A percentile compares a stretch with the other conserved stretches of the same genome.
Conservation (phyloP, 2,329 filamentous ascomycete species). For the Aspergillus neotritici region DNA sequence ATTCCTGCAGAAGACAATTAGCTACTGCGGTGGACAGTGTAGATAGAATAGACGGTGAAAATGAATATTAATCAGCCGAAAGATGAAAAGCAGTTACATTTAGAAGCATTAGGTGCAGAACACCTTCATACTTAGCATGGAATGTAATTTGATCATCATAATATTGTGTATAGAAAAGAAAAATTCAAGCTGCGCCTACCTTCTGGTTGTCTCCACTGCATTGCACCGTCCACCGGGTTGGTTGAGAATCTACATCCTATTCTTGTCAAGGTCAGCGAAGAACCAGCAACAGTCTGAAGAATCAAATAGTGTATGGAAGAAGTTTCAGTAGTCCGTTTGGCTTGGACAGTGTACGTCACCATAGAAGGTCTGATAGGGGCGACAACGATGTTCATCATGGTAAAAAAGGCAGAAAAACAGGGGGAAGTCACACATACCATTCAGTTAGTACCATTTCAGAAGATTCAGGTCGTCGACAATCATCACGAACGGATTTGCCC, state of each 20-base stretch:
- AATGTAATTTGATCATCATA: slow-evolving; percentile 54
- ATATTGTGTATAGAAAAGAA: slow-evolving; percentile 17
- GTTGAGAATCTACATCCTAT: slow-evolving; percentile 3
- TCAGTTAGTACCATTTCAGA: slow-evolving; percentile 11
- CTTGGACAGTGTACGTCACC: slow-evolving; percentile 58
- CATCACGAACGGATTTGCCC: slow-evolving; percentile 3
- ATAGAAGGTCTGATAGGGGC: slow-evolving; percentile 57
- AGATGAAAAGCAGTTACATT: slow-evolving; percentile 61
- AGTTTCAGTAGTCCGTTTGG: slow-evolving; percentile 56
- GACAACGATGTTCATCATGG: slow-evolving; percentile 57
- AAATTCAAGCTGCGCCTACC: slow-evolving; percentile 18
- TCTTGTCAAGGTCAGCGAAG: slow-evolving; percentile 25
- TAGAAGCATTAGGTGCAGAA: slow-evolving; percentile 47
- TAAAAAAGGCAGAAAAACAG: slow-evolving; percentile 14
- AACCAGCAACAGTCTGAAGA: slow-evolving; percentile 10
- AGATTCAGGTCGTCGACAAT: slow-evolving; percentile 3
- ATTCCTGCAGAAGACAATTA: slow-evolving; percentile 23
- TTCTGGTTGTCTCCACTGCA: slow-evolving; percentile 8
- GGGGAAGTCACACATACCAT: slow-evolving; percentile 23
- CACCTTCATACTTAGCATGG: slow-evolving; percentile 60
- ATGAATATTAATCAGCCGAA: slow-evolving; percentile 50
- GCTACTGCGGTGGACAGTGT: slow-evolving; percentile 19
- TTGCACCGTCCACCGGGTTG: not conserved
- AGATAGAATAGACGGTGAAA: slow-evolving; percentile 15
- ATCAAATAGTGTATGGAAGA: slow-evolving; percentile 4